phyloP scores from a whole-genome alignment of 306 rosid genomes.

The Sesbania bispinosa region DNA sequence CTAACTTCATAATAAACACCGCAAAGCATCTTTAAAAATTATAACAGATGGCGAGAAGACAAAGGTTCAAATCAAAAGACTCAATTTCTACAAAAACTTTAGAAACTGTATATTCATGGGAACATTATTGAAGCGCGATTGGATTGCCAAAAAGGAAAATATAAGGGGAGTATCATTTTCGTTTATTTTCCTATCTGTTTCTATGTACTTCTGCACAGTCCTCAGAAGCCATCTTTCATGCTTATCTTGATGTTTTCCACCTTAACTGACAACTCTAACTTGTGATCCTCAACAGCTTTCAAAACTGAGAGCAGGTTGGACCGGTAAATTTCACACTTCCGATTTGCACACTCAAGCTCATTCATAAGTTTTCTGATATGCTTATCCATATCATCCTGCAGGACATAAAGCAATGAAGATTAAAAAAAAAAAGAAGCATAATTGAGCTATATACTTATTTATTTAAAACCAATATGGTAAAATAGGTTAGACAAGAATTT shows the following conservation, averaged over 20 bases:
- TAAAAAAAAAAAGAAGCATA: constrained; percentile 2
- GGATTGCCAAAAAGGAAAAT: constrained; percentile 15
- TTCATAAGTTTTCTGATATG: constrained; percentile 56
- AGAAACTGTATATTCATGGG: background rate
- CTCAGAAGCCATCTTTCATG: constrained; percentile 78
- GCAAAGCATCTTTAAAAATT: background rate
- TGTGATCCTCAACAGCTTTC: constrained; percentile 97
- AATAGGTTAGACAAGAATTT: background rate
- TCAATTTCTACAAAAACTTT: constrained; percentile 1
- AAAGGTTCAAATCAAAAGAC: background rate
- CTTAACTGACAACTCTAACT: constrained; percentile 82
- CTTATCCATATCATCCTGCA: constrained; percentile 94
- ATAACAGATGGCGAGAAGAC: background rate
- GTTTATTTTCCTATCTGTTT: constrained; percentile 25
- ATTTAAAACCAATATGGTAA: background rate
- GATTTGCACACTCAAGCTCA: constrained; percentile 73
- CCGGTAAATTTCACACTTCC: constrained; percentile 91
- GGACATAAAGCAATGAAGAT: constrained; percentile 15
- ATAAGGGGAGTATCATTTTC: background rate
- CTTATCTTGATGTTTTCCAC: constrained; percentile 94
- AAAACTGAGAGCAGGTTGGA: constrained; percentile 89
- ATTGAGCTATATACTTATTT: background rate
- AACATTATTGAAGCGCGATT: background rate
- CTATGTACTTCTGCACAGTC: constrained; percentile 31
- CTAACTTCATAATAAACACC: background rate